A percentile compares a stretch with the other conserved stretches of the same genome.
phyloP scores from a whole-genome alignment of 1,284 basidiomycete species.

The Microbotryum saponariae region DNA sequence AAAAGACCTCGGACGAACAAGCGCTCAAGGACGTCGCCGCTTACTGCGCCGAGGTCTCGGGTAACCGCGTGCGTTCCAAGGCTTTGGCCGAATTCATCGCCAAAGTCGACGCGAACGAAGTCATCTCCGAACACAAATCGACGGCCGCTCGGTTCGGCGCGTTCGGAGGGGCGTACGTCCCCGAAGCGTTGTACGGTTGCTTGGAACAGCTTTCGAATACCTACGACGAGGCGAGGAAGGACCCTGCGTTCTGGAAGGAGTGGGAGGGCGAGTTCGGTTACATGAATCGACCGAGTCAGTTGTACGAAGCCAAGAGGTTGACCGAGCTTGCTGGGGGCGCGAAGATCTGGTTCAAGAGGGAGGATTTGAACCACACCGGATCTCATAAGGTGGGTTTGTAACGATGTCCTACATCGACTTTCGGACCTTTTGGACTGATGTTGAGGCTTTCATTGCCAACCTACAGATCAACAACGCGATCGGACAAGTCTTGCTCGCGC shows the following conservation, averaged over 20 bases:
- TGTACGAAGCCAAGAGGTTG: slow-evolving; percentile 67
- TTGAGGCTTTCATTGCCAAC: neutral
- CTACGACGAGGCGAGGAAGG: slow-evolving; percentile 74
- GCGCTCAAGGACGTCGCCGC: slow-evolving; percentile 23
- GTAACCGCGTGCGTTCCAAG: slow-evolving; percentile 20
- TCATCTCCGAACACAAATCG: slow-evolving; percentile 53
- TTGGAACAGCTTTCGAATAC: slow-evolving; percentile 84
- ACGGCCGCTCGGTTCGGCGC: slow-evolving; percentile 76
- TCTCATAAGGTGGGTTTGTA: slow-evolving; percentile 76
- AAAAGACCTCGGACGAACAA: slow-evolving; percentile 24
- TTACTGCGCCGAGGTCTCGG: slow-evolving; percentile 23
- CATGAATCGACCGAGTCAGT: slow-evolving; percentile 65
- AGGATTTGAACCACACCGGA: slow-evolving; percentile 90
- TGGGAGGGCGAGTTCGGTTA: slow-evolving; percentile 83
- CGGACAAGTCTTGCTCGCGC: slow-evolving; percentile 75
- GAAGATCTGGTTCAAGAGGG: slow-evolving; percentile 95
- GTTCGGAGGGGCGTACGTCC: slow-evolving; percentile 95
- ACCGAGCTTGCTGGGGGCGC: slow-evolving; percentile 75
- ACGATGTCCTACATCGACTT: too few species aligned
- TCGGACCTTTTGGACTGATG: neutral
- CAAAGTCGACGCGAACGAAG: slow-evolving; percentile 14
- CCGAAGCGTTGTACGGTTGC: slow-evolving; percentile 87
- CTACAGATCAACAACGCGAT: slow-evolving; percentile 22
- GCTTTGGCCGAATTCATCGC: slow-evolving; percentile 5
- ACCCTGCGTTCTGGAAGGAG: slow-evolving; percentile 90